These are phyloP conservation scores for Haberlea rhodopensis DNA, from an alignment of 257 asterid species.

Conservation along the genomic window DNA sequence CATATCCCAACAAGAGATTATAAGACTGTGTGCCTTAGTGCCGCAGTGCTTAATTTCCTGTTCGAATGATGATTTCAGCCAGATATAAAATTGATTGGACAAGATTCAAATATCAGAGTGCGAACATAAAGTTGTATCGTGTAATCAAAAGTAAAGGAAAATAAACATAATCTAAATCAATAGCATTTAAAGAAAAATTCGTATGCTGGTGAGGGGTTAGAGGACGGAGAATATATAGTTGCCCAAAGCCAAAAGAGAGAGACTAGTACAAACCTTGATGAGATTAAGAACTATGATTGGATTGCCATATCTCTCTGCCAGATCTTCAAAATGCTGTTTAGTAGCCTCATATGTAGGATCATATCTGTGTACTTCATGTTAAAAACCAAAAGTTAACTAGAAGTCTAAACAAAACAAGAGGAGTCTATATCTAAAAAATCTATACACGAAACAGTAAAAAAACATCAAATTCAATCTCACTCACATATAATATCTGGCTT, in stretches of 20 bases:
- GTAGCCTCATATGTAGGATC: constrained; percentile 99
- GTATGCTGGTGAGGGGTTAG: neutral
- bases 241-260: neutral
- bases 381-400: constrained; percentile 24
- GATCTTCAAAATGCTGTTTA: constrained; percentile 83
- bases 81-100: neutral
- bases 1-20: neutral
- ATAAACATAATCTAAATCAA: neutral
- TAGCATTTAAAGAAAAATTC: neutral
- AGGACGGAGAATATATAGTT: neutral
- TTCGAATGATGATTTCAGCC: neutral
- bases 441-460: constrained; percentile 16
- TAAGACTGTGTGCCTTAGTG: neutral
- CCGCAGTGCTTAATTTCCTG: neutral
- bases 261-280: constrained; percentile 66
- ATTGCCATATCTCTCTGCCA: constrained; percentile 90
- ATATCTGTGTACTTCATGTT: constrained; percentile 85
- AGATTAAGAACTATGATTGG: constrained; percentile 95
- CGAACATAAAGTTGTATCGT: neutral
- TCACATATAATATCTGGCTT: constrained; percentile 97
- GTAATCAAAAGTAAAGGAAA: too few species aligned
- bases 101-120: neutral
- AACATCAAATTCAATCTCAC: constrained; percentile 29
- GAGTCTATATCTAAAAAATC: neutral
- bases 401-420: constrained; percentile 22